These are phyloP conservation scores for Eutrema japonicum DNA, from an alignment of 345 rosid genomes.

Conservation along the genomic window DNA sequence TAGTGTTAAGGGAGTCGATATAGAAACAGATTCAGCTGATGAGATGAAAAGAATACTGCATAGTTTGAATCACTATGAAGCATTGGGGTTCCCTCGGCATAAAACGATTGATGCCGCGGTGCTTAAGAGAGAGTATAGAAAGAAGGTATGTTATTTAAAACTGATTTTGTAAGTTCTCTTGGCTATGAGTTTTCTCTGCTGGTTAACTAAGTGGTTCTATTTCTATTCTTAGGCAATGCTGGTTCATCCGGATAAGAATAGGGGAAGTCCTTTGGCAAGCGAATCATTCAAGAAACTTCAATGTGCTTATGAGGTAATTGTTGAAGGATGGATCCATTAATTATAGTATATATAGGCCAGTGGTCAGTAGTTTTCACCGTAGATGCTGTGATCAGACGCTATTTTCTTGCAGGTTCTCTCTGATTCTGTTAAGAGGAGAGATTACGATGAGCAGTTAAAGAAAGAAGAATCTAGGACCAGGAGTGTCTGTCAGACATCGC, in stretches of 20 bases:
- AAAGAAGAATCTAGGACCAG: constrained; percentile 78
- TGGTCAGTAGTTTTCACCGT: not conserved
- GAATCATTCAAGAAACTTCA: constrained; percentile 99
- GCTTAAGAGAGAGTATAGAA: constrained; percentile 86
- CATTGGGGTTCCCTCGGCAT: constrained; percentile 77
- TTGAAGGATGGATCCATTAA: not conserved
- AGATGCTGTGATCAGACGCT: not conserved
- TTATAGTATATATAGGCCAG: not conserved
- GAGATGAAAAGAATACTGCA: constrained; percentile 90
- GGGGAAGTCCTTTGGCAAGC: constrained; percentile 90
- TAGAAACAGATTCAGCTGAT: constrained; percentile 63
- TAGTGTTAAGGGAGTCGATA: constrained; percentile 51
- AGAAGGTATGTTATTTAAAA: constrained; percentile 50
- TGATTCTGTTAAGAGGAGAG: constrained; percentile 80
- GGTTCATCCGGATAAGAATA: constrained; percentile 98
- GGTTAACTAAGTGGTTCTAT: constrained; percentile 7
- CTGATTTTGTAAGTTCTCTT: not conserved
- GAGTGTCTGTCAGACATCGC: constrained; percentile 63
- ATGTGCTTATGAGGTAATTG: constrained; percentile 87
- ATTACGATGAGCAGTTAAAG: constrained; percentile 87
- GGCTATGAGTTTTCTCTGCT: constrained; percentile 11
- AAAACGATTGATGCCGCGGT: constrained; percentile 58
- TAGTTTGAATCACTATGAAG: constrained; percentile 80
- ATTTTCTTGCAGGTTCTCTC: constrained; percentile 72
- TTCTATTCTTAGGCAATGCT: constrained; percentile 77